These are phyloP conservation scores for Heliosperma pusillum DNA, from an alignment of 148 eudicot genomes.

Conservation along the genomic window DNA sequence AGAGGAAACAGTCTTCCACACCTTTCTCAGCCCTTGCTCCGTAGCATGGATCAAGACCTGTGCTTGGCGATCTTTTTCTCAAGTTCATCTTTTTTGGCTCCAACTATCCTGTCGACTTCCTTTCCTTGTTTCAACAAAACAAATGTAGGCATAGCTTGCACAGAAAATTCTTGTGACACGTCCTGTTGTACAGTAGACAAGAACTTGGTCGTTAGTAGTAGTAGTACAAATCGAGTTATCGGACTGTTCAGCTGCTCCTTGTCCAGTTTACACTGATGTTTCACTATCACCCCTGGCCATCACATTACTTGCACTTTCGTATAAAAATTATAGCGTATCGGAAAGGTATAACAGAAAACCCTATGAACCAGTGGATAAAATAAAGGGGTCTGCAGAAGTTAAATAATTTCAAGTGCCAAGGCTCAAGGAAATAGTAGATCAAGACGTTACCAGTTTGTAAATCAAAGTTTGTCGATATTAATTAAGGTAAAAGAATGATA, in stretches of 20 bases:
- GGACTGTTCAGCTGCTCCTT: background rate
- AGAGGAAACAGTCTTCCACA: background rate
- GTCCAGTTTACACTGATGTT: background rate
- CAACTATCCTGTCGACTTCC: slow-evolving; percentile 77
- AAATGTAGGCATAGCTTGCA: slow-evolving; percentile 90
- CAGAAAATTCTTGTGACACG: slow-evolving; percentile 66
- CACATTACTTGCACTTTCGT: background rate
- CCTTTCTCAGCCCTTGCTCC: background rate
- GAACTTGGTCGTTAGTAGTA: background rate
- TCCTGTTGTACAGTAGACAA: slow-evolving; percentile 34
- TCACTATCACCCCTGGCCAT: background rate
- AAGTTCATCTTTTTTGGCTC: slow-evolving; percentile 84
- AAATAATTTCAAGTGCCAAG: background rate
- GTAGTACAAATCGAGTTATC: background rate
- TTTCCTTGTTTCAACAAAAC: slow-evolving; percentile 69
- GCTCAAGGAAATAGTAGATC: background rate
- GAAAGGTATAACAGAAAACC: background rate
- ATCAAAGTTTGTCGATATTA: too few species aligned
- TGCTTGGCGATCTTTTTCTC: slow-evolving; percentile 67
- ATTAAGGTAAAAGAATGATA: too few species aligned
- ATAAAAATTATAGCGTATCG: background rate
- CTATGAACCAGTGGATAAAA: background rate
- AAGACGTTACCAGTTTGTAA: background rate
- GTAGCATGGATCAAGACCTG: slow-evolving; percentile 22
- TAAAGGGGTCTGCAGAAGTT: background rate